Evolutionary conservation across 768 basidiomycete species (phyloP).

Genomic region (Tephrocybe sp.): DNA sequence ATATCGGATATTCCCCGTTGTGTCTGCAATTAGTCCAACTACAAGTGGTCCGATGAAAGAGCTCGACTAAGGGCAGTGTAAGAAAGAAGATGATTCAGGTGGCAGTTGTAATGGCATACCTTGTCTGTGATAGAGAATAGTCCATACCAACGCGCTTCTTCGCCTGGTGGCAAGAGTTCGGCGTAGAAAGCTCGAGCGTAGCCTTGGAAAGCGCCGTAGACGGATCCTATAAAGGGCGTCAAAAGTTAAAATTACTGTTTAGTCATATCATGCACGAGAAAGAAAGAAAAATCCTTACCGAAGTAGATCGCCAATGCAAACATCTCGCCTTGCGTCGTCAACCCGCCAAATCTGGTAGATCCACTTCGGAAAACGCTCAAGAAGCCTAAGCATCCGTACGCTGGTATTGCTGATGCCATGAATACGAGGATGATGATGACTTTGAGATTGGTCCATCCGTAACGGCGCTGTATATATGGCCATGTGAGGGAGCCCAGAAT

Average conservation of each 20-base stretch:
- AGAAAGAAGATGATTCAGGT: slow-evolving; percentile 12
- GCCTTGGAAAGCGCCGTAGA: slow-evolving; percentile 90
- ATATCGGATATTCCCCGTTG: slow-evolving; percentile 88
- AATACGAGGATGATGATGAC: slow-evolving; percentile 67
- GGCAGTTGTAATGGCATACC: slow-evolving; percentile 32
- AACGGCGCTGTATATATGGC: slow-evolving; percentile 67
- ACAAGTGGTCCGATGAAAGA: slow-evolving; percentile 90
- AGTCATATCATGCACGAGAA: no score
- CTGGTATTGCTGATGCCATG: slow-evolving; percentile 63
- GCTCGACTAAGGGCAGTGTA: slow-evolving; percentile 56
- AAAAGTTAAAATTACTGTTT: neutral
- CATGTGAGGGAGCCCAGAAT: slow-evolving; percentile 84
- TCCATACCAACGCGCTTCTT: slow-evolving; percentile 88
- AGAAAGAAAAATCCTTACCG: slow-evolving; percentile 39
- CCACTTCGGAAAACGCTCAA: slow-evolving; percentile 46
- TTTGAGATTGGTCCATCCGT: slow-evolving; percentile 62
- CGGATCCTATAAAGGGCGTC: slow-evolving; percentile 39
- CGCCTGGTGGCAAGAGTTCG: slow-evolving; percentile 80
- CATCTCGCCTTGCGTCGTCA: slow-evolving; percentile 84
- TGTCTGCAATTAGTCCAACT: slow-evolving; percentile 85
- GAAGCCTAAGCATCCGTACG: slow-evolving; percentile 85
- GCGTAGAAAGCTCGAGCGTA: slow-evolving; percentile 88
- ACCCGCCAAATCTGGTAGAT: slow-evolving; percentile 55
- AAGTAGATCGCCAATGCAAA: slow-evolving; percentile 81
- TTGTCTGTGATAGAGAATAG: slow-evolving; percentile 92